These are phyloP conservation scores for Fusarium heterosporum DNA, from an alignment of 2,329 filamentous ascomycete genomes.

Conservation along the genomic window DNA sequence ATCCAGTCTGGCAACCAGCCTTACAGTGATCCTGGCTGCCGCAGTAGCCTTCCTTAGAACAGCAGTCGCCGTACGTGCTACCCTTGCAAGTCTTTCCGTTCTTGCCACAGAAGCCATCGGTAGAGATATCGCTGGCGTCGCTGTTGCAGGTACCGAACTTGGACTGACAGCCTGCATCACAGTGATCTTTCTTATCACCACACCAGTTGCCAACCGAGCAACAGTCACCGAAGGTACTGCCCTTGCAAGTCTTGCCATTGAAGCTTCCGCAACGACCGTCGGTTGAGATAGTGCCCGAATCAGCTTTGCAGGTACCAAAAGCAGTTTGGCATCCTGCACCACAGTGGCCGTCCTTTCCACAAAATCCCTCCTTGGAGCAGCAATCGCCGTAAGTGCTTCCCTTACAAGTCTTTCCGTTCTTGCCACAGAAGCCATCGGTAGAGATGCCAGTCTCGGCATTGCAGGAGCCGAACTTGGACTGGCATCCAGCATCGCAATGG, in stretches of 20 bases:
- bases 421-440: not conserved
- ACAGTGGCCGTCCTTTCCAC: not conserved
- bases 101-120: slow-evolving; percentile 9
- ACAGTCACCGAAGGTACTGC: not conserved
- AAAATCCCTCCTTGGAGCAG: not conserved
- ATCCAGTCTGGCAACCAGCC: not conserved
- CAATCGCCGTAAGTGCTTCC: not conserved
- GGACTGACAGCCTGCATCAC: slow-evolving; percentile 1
- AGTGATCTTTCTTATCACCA: not conserved
- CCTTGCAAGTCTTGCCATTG: slow-evolving; percentile 5
- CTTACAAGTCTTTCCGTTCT: slow-evolving; percentile 5
- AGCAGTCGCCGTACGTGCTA: slow-evolving; percentile 10
- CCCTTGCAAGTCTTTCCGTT: slow-evolving; percentile 17
- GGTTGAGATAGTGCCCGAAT: not conserved
- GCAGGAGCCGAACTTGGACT: slow-evolving; percentile 1
- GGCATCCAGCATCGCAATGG: slow-evolving; percentile 1
- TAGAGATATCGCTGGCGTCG: not conserved
- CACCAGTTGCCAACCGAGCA: not conserved
- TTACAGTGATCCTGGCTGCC: not conserved
- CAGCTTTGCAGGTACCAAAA: not conserved
- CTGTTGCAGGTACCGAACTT: slow-evolving; percentile 3
- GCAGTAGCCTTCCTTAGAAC: slow-evolving; percentile 13
- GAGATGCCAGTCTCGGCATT: not conserved
- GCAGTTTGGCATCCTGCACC: not conserved
- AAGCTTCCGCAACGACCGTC: not conserved